Percentiles rank a stretch among this genome's conserved stretches.
Evolutionary conservation across 169 alveolate genomes (phyloP).

Genomic region (Plasmodium relictum): DNA sequence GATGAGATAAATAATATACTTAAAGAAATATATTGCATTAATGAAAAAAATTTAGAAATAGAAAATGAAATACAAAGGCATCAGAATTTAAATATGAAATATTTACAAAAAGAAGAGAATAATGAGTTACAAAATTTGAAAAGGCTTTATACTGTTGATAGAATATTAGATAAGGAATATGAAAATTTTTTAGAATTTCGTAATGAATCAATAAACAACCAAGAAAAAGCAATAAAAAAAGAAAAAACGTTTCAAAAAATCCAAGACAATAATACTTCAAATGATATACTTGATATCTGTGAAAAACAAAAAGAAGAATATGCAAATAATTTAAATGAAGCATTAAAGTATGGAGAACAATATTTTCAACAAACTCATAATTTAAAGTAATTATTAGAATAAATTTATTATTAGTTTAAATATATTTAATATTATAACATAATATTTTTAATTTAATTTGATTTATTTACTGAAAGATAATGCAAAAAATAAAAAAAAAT

Average conservation of each 20-base stretch:
- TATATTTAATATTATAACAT: background rate
- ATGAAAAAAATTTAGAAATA: conserved; percentile 58
- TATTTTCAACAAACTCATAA: conserved; percentile 46
- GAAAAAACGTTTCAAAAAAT: conserved; percentile 12
- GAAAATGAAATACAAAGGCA: conserved; percentile 65
- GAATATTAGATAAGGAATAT: conserved; percentile 22
- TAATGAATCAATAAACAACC: conserved; percentile 20
- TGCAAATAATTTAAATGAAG: conserved; percentile 55
- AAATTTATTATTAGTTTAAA: background rate
- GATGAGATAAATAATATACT: conserved; percentile 43
- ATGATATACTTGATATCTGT: conserved; percentile 12
- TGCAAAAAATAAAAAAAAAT: no score
- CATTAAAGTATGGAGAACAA: conserved; percentile 42
- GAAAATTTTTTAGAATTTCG: conserved; percentile 50
- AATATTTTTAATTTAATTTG: background rate
- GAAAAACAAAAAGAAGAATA: conserved; percentile 46
- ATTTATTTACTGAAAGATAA: background rate
- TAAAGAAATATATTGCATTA: conserved; percentile 28
- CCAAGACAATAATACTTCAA: background rate
- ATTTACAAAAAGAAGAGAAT: conserved; percentile 19
- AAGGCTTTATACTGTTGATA: conserved; percentile 31
- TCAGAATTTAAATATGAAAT: conserved; percentile 19
- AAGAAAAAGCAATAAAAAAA: conserved; percentile 14
- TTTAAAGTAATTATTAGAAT: conserved; percentile 37
- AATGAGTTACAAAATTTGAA: conserved; percentile 24